Conservation (phyloP, 1,139 yeast species). For the Scheffersomyces stambukii region DNA sequence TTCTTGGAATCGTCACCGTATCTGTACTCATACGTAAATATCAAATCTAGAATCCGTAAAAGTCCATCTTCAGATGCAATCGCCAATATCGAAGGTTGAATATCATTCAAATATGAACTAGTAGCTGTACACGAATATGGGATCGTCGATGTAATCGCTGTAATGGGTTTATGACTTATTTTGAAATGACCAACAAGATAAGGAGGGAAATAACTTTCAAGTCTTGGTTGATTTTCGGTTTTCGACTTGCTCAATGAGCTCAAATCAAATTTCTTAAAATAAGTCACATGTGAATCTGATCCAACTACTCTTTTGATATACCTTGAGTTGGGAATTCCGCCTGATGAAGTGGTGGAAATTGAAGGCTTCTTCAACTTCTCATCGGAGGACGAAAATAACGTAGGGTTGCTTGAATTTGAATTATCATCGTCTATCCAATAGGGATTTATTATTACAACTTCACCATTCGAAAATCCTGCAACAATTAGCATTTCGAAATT, state of each 20-base stretch:
- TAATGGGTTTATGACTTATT: constrained; percentile 54
- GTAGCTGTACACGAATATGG: constrained; percentile 10
- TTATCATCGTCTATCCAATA: constrained; percentile 5
- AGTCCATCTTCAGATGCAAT: constrained; percentile 67
- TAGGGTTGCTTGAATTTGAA: no score
- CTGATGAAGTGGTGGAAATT: constrained; percentile 2
- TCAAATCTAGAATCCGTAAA: constrained; percentile 52
- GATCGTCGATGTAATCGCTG: constrained; percentile 24
- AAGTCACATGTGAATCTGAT: constrained; percentile 32
- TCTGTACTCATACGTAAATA: constrained; percentile 17
- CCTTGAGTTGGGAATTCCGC: no score
- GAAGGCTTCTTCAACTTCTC: constrained; percentile 5
- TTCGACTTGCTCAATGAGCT: constrained; percentile 20
- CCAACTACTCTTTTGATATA: constrained; percentile 29
- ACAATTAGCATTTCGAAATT: constrained; percentile 28
- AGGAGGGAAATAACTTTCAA: constrained; percentile 5
- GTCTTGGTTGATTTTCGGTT: constrained; percentile 7
- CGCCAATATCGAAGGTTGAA: constrained; percentile 47
- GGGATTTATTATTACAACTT: constrained; percentile 34
- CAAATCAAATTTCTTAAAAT: constrained; percentile 37
- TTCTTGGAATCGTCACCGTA: constrained; percentile 18
- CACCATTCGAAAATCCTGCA: constrained; percentile 42
- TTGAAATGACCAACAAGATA: constrained; percentile 54
- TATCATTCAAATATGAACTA: no score
- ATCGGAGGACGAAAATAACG: constrained; percentile 3